These are phyloP conservation scores for Metschnikowia borealis DNA, from an alignment of 805 yeast species.

Conservation along the genomic window DNA sequence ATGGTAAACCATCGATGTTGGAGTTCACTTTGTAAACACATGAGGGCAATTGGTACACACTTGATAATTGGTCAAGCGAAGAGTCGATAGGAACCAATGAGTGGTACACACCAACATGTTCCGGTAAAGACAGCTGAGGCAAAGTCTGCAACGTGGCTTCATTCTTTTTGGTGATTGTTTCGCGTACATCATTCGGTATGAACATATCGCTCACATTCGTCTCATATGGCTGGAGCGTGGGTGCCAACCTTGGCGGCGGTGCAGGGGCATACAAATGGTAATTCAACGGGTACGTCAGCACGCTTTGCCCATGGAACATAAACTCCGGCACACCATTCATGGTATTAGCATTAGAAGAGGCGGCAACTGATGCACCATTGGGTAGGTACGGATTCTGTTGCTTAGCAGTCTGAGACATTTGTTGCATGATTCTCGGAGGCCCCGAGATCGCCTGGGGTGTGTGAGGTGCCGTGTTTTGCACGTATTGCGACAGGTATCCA, in stretches of 20 bases:
- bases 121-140: constrained; percentile 47
- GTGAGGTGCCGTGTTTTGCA: constrained; percentile 14
- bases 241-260: constrained; percentile 69
- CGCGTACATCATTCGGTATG: constrained; percentile 68
- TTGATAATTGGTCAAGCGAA: constrained; percentile 28
- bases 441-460: constrained; percentile 4
- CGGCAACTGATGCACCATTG: constrained; percentile 5
- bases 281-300: constrained; percentile 51
- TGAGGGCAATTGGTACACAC: constrained; percentile 51
- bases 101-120: constrained; percentile 64
- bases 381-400: constrained; percentile 25
- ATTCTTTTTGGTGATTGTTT: constrained; percentile 64
- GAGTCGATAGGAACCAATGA: constrained; percentile 78
- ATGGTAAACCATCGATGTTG: constrained; percentile 71
- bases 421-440: constrained; percentile 11
- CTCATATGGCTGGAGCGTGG: constrained; percentile 65
- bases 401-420: constrained; percentile 11
- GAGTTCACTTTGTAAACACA: constrained; percentile 77
- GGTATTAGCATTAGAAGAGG: constrained; percentile 9
- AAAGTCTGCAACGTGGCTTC: constrained; percentile 76
- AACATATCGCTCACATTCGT: constrained; percentile 66
- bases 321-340: constrained; percentile 10
- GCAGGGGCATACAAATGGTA: constrained; percentile 88
- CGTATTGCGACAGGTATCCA: constrained; percentile 7
- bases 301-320: constrained; percentile 13